phyloP scores from a whole-genome alignment of 1,284 basidiomycete genomes.

The Wolfiporia cocos region DNA sequence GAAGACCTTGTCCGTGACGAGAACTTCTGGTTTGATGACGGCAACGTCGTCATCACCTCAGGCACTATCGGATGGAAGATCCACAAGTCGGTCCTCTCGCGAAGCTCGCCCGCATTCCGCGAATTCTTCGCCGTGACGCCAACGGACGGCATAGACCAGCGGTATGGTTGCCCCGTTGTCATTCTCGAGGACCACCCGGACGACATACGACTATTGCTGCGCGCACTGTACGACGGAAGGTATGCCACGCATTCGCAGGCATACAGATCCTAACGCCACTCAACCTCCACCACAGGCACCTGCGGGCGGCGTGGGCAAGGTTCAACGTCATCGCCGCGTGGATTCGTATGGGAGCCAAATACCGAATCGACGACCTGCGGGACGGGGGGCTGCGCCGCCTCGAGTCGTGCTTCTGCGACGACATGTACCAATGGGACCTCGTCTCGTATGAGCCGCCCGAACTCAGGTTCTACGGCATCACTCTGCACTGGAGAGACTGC shows the following conservation, averaged over 20 bases:
- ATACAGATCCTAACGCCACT: background rate
- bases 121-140: slow-evolving; percentile 20
- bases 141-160: slow-evolving; percentile 10
- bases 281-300: background rate
- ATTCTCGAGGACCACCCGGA: slow-evolving; percentile 15
- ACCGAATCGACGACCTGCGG: slow-evolving; percentile 16
- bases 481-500: slow-evolving; percentile 13
- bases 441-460: too few relatives aligned
- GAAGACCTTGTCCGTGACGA: too few relatives aligned
- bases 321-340: slow-evolving; percentile 15
- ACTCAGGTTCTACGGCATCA: too few relatives aligned
- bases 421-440: too few relatives aligned
- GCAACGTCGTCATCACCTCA: slow-evolving; percentile 21
- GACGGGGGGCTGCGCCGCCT: slow-evolving; percentile 13
- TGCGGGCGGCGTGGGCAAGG: slow-evolving; percentile 10
- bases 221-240: slow-evolving; percentile 13
- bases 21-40: slow-evolving; percentile 23
- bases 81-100: slow-evolving; percentile 16
- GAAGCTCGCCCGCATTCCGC: slow-evolving; percentile 20
- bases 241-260: slow-evolving; percentile 6
- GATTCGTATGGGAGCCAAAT: slow-evolving; percentile 17
- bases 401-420: slow-evolving; percentile 15
- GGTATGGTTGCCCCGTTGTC: slow-evolving; percentile 18
- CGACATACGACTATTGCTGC: slow-evolving; percentile 14
- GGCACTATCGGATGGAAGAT: slow-evolving; percentile 17